Percentiles rank a stretch among this genome's conserved stretches.
Conservation (phyloP, 2,329 filamentous ascomycete species). For the Amylocarpus encephaloides region DNA sequence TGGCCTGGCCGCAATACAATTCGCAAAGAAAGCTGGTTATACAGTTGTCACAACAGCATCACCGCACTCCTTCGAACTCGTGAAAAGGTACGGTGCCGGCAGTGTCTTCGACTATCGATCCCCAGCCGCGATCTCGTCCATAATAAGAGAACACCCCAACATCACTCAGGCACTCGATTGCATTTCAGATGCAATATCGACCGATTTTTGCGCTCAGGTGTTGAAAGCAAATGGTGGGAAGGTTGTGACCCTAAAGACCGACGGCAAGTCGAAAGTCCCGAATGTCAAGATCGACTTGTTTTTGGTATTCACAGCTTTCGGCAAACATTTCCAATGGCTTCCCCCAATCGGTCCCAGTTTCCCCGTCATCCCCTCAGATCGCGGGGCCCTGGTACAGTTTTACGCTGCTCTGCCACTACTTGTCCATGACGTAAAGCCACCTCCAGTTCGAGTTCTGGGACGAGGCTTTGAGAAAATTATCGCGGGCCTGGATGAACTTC, state of each 20-base stretch:
- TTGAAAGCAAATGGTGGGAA: conserved; percentile 33
- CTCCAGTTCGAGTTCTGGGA: conserved; percentile 1
- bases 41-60: conserved; percentile 40
- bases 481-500: conserved; percentile 13
- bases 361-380: conserved; percentile 5
- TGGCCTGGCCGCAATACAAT: conserved; percentile 38
- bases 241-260: no score
- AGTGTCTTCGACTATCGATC: conserved; percentile 42
- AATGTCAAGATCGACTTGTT: no score
- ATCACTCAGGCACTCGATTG: conserved; percentile 44
- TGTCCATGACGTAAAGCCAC: no score
- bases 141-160: conserved; percentile 34
- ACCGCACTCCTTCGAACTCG: conserved; percentile 40
- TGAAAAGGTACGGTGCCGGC: conserved; percentile 38
- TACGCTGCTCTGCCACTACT: no score
- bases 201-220: conserved; percentile 27
- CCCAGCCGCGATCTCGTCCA: conserved; percentile 37
- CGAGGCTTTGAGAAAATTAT: conserved; percentile 22
- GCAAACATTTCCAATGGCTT: conserved; percentile 12
- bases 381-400: neutral
- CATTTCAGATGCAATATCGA: conserved; percentile 35
- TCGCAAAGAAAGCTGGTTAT: conserved; percentile 33
- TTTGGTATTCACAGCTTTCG: conserved; percentile 8
- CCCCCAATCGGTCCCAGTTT: conserved; percentile 15
- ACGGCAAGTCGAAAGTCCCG: no score